Base-by-base conservation (phyloP, 441 rosid species). In the Sinapis alba region DNA sequence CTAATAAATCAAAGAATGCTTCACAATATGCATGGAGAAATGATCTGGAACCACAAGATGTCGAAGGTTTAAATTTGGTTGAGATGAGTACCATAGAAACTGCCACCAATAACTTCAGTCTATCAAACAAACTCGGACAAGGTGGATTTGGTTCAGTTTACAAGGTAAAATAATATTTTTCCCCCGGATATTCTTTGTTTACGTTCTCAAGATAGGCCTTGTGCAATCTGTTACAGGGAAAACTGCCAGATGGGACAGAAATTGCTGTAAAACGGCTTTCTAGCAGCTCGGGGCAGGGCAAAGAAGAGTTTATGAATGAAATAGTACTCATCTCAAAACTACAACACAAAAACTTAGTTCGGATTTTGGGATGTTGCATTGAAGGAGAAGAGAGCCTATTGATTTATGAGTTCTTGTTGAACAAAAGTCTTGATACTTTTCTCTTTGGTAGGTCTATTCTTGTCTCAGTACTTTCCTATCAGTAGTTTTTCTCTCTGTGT, bases 311-410 rank as follows among this genome's bases (percentile, higher is more conserved):
- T n/a, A 70, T 66, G 83, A 85, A 82, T 54, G 89, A 86, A 73
- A 74, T 85, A 28, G 12, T 73, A 50, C 53, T 86, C 41, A 86
- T 86, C 27, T 85, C 89, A 1, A 71, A 85, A 59, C 83, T 84
- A 11, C 87, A 86, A 63, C 92, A 88, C 12, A 38, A 68, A 45
- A 86, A 86, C 75, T 86, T 88, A 4, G 87, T 84, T 23, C 27
- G 82, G 34, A 69, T 88, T 24, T 71, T 83, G 2, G 86, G 92
- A 27, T 83, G 82, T 12, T 86, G 85, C 57, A 62, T 83, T 11
- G 81, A 85, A 47, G 79, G 81, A 65, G 82, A 84, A 50, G 86
- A 86, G 20, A 84, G 70, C 66, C 77, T 87, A 68, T 18, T 85
- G 47, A 73, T 85, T 7, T 87, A 87, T 34, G 89, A 85, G 63